These are phyloP conservation scores for Litsea cubeba DNA, from an alignment of 164 flowering plant species.

Conservation along the genomic window DNA sequence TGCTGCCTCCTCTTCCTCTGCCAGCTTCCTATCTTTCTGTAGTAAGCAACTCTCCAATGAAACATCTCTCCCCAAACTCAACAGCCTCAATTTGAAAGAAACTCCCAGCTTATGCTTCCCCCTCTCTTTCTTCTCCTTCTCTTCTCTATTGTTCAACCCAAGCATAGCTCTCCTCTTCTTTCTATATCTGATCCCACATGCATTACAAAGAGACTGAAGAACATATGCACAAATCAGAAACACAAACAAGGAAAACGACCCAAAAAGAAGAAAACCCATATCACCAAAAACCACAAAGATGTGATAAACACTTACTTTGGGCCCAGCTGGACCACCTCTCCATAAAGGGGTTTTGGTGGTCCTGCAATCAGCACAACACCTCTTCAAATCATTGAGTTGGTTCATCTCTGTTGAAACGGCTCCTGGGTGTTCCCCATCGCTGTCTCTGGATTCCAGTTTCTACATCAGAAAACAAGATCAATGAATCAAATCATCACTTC, in stretches of 20 bases:
- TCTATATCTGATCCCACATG: constrained; percentile 78
- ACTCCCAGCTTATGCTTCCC: constrained; percentile 15
- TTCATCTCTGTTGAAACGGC: not conserved
- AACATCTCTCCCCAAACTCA: constrained; percentile 29
- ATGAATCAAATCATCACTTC: not conserved
- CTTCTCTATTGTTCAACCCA: constrained; percentile 26
- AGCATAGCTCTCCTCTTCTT: constrained; percentile 54
- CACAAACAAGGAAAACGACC: not conserved
- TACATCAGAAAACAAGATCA: constrained; percentile 6
- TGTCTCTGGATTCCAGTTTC: constrained; percentile 13
- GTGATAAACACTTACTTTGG: constrained; percentile 39
- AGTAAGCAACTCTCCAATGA: constrained; percentile 25
- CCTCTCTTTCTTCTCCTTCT: constrained; percentile 25
- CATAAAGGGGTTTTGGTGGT: constrained; percentile 71
- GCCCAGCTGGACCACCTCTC: constrained; percentile 81
- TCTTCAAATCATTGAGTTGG: constrained; percentile 11
- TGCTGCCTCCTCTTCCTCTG: constrained; percentile 78
- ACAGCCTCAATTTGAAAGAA: constrained; percentile 27
- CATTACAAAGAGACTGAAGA: constrained; percentile 76
- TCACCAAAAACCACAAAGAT: not conserved
- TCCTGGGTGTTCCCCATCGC: not conserved
- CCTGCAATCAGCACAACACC: constrained; percentile 44
- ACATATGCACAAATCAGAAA: not conserved
- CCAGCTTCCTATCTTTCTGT: constrained; percentile 29
- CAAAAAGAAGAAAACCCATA: not conserved